phyloP scores from a whole-genome alignment of 202 grass and related monocot genomes.

The Bolboschoenoplectus hybrid region DNA sequence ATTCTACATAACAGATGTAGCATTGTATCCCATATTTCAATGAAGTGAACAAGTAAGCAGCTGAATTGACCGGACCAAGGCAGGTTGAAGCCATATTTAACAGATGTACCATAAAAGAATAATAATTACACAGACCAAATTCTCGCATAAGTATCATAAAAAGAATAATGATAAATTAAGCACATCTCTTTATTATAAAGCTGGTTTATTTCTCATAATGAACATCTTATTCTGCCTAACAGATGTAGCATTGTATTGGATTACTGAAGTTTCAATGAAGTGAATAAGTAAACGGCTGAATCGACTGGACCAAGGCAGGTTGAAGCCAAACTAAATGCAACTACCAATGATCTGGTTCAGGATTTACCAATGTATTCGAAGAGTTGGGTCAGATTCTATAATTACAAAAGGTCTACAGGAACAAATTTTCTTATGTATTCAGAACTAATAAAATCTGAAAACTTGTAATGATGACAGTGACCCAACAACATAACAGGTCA shows the following conservation, averaged over 20 bases:
- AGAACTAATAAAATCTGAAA: background rate
- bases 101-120: too few relatives aligned
- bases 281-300: background rate
- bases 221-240: conserved; percentile 32
- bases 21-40: conserved; percentile 29
- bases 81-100: too few relatives aligned
- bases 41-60: background rate
- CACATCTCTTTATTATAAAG: conserved; percentile 19
- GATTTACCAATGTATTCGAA: background rate
- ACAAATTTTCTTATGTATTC: background rate
- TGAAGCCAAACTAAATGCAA: background rate
- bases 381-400: background rate
- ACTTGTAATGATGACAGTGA: background rate
- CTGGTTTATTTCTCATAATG: conserved; percentile 8
- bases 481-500: conserved; percentile 6
- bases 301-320: too few relatives aligned
- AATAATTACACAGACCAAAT: background rate
- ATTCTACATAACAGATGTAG: conserved; percentile 33
- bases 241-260: conserved; percentile 28
- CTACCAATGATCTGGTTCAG: background rate
- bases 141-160: conserved; percentile 10
- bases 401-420: background rate
- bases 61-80: too few relatives aligned
- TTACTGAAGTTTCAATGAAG: background rate
- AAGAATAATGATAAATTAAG: background rate